Evolutionary conservation across 129 eudicot genomes (phyloP).

Genomic region (Smallanthus sonchifolius): DNA sequence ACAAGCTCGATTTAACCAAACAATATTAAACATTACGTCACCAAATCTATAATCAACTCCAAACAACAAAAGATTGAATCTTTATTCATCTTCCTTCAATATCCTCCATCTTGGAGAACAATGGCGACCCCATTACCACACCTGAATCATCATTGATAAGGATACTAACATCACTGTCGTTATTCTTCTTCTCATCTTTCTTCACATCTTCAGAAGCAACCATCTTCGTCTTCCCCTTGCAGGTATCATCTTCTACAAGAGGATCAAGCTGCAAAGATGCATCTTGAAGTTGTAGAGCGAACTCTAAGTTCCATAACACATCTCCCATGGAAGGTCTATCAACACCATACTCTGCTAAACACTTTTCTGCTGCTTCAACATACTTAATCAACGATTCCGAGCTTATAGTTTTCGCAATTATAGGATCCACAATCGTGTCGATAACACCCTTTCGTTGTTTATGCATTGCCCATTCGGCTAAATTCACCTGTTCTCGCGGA

Average conservation of each 20-base stretch:
- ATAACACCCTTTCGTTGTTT: constrained; percentile 56
- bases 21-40: constrained; percentile 15
- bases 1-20: neutral
- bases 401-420: constrained; percentile 38
- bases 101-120: constrained; percentile 53
- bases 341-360: constrained; percentile 75
- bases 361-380: constrained; percentile 83
- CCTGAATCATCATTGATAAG: constrained; percentile 68
- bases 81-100: constrained; percentile 60
- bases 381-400: constrained; percentile 54
- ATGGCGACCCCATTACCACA: constrained; percentile 52
- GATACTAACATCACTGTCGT: constrained; percentile 28
- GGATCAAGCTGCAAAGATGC: constrained; percentile 43
- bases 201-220: neutral
- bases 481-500: constrained; percentile 84
- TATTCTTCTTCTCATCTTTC: constrained; percentile 12
- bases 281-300: constrained; percentile 66
- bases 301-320: constrained; percentile 78
- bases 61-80: constrained; percentile 11
- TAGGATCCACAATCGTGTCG: constrained; percentile 57
- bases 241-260: constrained; percentile 26
- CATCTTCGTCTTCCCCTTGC: constrained; percentile 2
- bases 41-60: constrained; percentile 23
- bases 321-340: constrained; percentile 94
- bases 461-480: constrained; percentile 94